Base-by-base conservation (phyloP, 805 yeast species). In the Candida tallmaniae region DNA sequence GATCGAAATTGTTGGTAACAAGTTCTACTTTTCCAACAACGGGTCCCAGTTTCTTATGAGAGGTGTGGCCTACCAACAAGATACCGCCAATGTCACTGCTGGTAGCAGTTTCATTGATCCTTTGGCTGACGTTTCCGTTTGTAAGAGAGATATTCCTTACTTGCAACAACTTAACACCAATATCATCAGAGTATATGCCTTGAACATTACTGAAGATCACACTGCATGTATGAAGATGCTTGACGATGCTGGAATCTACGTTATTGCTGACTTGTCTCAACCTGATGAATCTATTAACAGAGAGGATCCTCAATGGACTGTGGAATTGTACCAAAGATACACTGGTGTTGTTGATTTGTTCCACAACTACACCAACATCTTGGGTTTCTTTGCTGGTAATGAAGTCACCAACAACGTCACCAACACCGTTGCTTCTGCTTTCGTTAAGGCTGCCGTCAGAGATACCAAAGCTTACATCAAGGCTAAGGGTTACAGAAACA, bases 311-410 rank as follows among this genome's bases (percentile, higher is more conserved):
- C 45, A 63, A 31, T 83, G 90, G 90, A 65, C 65, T 50, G 52
- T 76, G 27, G 80, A 71, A 3, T 63, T 82, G 45, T 80, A 66
- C 57, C 62, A 75, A 34, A 76, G 89, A 67, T 83, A 83, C 66
- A 77, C 80, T 35, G 50, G 68, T 5, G 85, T 83, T 34, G 77
- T 83, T 47, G 90, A 83, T 55, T 57, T 61, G 50, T 77, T 83
- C 70, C 74, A 74, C 39, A 68, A 73, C 54, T 83, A 82, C 60
- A 72, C 84, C 51, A 83, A 83, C 58, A 70, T 81, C 33, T 66
- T 83, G 46, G 93, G 93, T 50, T 83, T 83, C 72, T 83, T 83
- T 58, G 90, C 90, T 31, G 90, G 90, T 71, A 83, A 83, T 55
- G 90, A 83, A 70, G 90, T 83, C 43, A 73, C 87, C 51, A 82